Conservation (phyloP, 1,139 yeast genomes). For the Saccharomycopsis hybrid region DNA sequence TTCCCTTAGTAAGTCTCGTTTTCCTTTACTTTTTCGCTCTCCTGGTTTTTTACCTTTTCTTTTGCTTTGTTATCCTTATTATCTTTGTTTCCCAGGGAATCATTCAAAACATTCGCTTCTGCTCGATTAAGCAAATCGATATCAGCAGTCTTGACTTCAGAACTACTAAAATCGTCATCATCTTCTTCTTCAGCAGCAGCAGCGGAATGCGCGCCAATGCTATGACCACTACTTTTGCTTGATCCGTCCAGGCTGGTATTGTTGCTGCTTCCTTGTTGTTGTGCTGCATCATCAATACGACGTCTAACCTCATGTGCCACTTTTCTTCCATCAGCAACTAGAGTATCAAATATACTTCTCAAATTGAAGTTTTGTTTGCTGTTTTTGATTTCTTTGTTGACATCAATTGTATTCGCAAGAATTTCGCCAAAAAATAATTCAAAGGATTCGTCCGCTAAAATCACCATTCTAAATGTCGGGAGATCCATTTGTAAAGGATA, state of each 20-base stretch:
- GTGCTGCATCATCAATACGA: constrained; percentile 68
- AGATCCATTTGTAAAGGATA: constrained; percentile 70
- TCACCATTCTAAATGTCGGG: constrained; percentile 92
- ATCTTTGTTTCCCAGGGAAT: too few relatives aligned
- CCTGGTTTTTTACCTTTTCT: too few relatives aligned
- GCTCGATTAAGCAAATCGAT: constrained; percentile 38
- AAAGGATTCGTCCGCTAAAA: constrained; percentile 88
- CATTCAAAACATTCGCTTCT: not conserved
- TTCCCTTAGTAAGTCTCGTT: too few relatives aligned
- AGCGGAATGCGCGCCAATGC: not conserved
- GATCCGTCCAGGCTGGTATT: constrained; percentile 2
- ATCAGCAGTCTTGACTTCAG: constrained; percentile 37
- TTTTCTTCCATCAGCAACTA: constrained; percentile 85
- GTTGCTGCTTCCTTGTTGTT: not conserved
- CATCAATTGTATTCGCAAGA: constrained; percentile 57
- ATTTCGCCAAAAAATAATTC: constrained; percentile 75
- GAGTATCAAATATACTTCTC: constrained; percentile 84
- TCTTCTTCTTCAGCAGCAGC: constrained; percentile 30
- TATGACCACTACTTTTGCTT: too few relatives aligned
- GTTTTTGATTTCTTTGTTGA: constrained; percentile 48
- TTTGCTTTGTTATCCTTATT: too few relatives aligned
- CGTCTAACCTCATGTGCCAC: constrained; percentile 85
- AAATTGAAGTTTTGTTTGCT: constrained; percentile 51
- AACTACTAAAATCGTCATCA: constrained; percentile 40
- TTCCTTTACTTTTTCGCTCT: too few relatives aligned